Base-by-base conservation (phyloP, 1,139 yeast genomes). In the Taphrina deformans region DNA sequence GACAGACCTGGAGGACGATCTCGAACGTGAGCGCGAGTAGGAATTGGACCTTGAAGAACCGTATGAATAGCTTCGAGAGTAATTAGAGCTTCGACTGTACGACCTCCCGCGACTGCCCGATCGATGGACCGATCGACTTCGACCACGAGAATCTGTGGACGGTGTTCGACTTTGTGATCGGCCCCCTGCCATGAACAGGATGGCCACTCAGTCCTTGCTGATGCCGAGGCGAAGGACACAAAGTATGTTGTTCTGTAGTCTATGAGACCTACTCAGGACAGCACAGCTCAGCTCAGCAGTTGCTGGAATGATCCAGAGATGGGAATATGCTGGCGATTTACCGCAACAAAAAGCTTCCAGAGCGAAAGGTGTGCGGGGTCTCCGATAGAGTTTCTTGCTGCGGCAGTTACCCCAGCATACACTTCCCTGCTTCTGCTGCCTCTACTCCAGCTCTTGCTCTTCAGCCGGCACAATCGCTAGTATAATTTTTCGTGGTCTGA, bases 51-150 rank as follows among this genome's bases (percentile, higher is more conserved):
- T 23, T 12, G 61, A 55, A 6, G 52, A 27, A 9, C 46, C 16
- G 9, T 27, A 10, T 18, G 58, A 53, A 24, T 38, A 38, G 14
- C 45, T 18, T 24, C 48, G 45, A 24, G 58, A 53, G 21, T 21
- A 14, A n/a, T 35, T 26, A 26, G 45, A 24, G 35, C 35, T 23
- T 3, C 58, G 35, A 53, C 35, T 38, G 38, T 53, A 53, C 10
- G 48, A 38, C 23, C 58, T 10, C 18, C 48, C 31, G 7, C 58
- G 45, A 27, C 48, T 53, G n/a, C 58, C 14, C 29, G 55, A 33
- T 6, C 41, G 48, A 23, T n/a, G 9, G 3, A 16, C 24, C 27
- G 48, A 44, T 23, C 48, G 24, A 5, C 48, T 23, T 7, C 48
- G 24, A 23, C 48, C 23, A n/a, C 45, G 3, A 40, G 12, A 7